A percentile compares a stretch with the other conserved stretches of the same genome.
Evolutionary conservation across 495 filamentous ascomycete genomes (phyloP).

Genomic region (Penicillium canariense): DNA sequence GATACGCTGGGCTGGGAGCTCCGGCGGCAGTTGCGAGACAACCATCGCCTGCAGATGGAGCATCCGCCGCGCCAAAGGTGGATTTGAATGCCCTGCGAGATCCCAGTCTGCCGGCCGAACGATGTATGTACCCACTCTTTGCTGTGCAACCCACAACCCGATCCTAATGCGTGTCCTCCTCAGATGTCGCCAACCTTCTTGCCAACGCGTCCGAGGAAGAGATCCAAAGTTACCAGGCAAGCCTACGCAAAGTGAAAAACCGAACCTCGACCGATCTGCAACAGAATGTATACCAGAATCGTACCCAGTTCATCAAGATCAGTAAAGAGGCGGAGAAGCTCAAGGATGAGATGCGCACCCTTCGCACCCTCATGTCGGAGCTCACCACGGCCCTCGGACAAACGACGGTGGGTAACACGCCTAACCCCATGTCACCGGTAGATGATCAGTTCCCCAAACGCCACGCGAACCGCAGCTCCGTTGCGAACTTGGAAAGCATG

Average conservation of each 20-base stretch:
- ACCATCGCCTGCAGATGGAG: constrained; percentile 36
- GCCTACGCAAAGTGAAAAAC: constrained; percentile 73
- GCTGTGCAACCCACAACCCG: not conserved
- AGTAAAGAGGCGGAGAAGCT: constrained; percentile 98
- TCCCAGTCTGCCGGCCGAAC: constrained; percentile 68
- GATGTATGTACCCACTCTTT: constrained; percentile 39
- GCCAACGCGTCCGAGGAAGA: constrained; percentile 93
- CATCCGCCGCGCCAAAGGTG: constrained; percentile 46
- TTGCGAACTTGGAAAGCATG: constrained; percentile 92
- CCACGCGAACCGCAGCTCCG: constrained; percentile 53
- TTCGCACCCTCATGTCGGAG: constrained; percentile 85
- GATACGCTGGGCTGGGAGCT: constrained; percentile 45
- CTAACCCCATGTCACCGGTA: constrained; percentile 44
- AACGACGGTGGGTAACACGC: constrained; percentile 51
- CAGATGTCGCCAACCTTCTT: constrained; percentile 75
- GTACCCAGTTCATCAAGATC: constrained; percentile 98
- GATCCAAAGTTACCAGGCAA: constrained; percentile 77
- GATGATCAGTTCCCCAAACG: constrained; percentile 51
- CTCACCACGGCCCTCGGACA: constrained; percentile 75
- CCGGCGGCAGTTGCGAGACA: constrained; percentile 47
- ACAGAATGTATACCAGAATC: constrained; percentile 95
- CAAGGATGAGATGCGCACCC: constrained; percentile 90
- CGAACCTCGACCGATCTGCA: constrained; percentile 87
- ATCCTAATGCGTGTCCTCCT: not conserved
- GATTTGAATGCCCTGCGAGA: constrained; percentile 76